Evolutionary conservation across 768 basidiomycete species (phyloP), one percentile per base, ranked within the genome.

Genomic region (Pleurotus djamor): DNA sequence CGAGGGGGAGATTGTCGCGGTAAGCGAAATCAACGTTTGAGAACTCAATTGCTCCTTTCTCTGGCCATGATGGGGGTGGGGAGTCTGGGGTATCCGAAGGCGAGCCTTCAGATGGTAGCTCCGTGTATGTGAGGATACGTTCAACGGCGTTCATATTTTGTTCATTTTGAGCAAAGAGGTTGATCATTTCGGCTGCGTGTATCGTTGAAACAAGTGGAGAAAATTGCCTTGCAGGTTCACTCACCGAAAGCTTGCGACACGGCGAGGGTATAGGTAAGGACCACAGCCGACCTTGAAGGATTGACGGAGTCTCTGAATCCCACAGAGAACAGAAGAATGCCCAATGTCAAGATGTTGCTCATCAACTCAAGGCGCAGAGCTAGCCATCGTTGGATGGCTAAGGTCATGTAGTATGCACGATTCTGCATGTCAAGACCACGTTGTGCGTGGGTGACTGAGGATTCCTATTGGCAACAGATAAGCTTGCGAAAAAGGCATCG

Each of bases 101-200:
- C 12, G 65, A 71, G 10, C 82, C 86, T 68, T 91, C 89, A 0
- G 78, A 59, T 1, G 77, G 76, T 3, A 94, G 77, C 43, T 87
- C 78, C 8, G 81, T 77, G 69, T 91, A 92, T 54, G 87, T 80
- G 16, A 86, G 71, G 3, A 90, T 76, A 17, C 89, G 80, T 65
- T 91, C 89, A 4, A 87, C 87, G 0, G 85, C 82, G 64, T 89
- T 89, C 82, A 89, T 88, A 65, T 86, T 85, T 68, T 87, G 84
- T 65, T 87, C 86, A 60, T 81, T 85, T 60, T 77, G 74, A 3
- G 86, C 84, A 63, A 83, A 87, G 32, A 77, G 73, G 0, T 79
- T 74, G 13, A 86, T 76, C 69, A 86, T 77, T 60, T 83, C 76
- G 3, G 83, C 82, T 85, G 48, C 48, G 44, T 28, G 21, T 28